Percentiles rank a stretch among this genome's conserved stretches.
Evolutionary conservation across 495 filamentous ascomycete species (phyloP).

Genomic region (Cladorrhinum samala): DNA sequence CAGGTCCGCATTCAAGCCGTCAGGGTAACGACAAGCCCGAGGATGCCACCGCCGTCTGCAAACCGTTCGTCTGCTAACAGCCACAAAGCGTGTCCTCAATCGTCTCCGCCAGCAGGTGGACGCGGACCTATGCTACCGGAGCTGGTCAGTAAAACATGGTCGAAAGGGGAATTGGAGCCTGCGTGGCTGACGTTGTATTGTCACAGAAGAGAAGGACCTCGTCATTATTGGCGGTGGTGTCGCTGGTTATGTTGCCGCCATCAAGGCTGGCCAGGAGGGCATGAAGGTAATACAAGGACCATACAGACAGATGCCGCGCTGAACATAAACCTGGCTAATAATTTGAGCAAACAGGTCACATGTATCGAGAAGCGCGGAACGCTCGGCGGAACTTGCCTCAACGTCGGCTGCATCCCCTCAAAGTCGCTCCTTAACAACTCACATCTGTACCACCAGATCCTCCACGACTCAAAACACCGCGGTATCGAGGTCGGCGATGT

Average conservation of each 20-base stretch:
- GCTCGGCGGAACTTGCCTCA: constrained; percentile 94
- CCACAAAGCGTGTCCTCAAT: constrained; percentile 49
- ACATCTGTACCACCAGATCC: constrained; percentile 94
- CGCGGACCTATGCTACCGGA: constrained; percentile 72
- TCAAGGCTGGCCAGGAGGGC: constrained; percentile 97
- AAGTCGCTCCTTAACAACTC: constrained; percentile 99
- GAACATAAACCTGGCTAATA: background rate
- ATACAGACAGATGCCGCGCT: background rate
- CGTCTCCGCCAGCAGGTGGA: constrained; percentile 53
- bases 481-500: constrained; percentile 93
- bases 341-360: constrained; percentile 58
- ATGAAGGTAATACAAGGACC: constrained; percentile 64
- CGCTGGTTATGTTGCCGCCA: constrained; percentile 96
- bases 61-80: constrained; percentile 27
- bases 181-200: constrained; percentile 20
- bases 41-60: constrained; percentile 19
- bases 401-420: constrained; percentile 98
- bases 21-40: constrained; percentile 37
- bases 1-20: constrained; percentile 56
- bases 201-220: constrained; percentile 77
- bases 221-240: constrained; percentile 97
- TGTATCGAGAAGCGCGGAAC: constrained; percentile 98
- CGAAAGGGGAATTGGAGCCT: background rate
- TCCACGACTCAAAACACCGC: constrained; percentile 94
- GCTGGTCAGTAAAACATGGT: constrained; percentile 51